Evolutionary conservation across 257 asterid species (phyloP).

Genomic region (Paraleonurus japonicus): DNA sequence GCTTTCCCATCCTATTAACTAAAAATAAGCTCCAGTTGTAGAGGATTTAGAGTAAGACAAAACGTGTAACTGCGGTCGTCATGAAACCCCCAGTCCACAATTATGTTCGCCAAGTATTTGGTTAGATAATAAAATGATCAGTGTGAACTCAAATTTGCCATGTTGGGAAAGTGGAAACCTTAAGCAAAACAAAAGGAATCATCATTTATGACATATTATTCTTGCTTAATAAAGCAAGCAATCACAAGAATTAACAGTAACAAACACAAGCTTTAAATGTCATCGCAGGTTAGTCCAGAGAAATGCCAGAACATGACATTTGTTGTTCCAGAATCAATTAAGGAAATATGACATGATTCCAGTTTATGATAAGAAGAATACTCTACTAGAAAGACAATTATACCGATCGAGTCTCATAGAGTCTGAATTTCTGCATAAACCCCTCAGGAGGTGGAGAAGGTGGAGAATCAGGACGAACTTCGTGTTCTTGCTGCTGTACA

Average conservation of each 20-base stretch:
- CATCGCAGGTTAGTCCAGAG: conserved; percentile 4
- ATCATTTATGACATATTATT: conserved; percentile 10
- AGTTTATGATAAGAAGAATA: no score
- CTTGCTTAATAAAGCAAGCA: conserved; percentile 14
- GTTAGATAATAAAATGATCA: conserved; percentile 10
- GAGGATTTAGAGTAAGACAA: conserved; percentile 14
- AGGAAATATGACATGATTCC: conserved; percentile 11
- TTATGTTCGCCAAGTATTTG: conserved; percentile 5
- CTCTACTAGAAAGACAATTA: conserved; percentile 16
- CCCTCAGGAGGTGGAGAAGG: conserved; percentile 42
- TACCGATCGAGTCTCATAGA: conserved; percentile 93
- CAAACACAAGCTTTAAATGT: conserved; percentile 20
- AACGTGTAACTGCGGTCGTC: background rate
- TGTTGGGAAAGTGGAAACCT: conserved; percentile 12
- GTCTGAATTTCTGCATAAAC: conserved; percentile 89
- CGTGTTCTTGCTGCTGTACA: conserved; percentile 38
- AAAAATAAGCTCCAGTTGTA: conserved; percentile 21
- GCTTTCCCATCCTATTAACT: conserved; percentile 14
- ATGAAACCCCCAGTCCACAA: conserved; percentile 1
- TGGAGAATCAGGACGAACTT: conserved; percentile 34
- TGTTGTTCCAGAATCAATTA: conserved; percentile 11
- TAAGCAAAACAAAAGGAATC: background rate
- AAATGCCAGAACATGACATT: conserved; percentile 20
- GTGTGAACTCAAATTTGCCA: conserved; percentile 19
- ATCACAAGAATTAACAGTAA: conserved; percentile 8